Conservation (phyloP, 2,329 filamentous ascomycete genomes). For the Pleomassaria siparia region DNA sequence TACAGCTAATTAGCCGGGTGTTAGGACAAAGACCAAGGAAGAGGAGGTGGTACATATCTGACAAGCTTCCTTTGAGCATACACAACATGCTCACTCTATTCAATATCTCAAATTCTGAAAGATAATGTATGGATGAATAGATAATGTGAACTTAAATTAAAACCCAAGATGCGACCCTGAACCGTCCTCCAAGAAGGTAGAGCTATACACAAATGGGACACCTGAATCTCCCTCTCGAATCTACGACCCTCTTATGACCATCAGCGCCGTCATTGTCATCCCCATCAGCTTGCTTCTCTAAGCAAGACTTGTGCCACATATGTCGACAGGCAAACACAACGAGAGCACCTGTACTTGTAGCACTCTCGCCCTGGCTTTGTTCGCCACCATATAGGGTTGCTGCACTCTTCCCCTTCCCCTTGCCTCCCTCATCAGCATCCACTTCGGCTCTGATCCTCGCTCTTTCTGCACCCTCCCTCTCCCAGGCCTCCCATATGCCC, state of each 20-base stretch:
- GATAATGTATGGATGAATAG: too few species aligned
- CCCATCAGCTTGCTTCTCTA: conserved; percentile 21
- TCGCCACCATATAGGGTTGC: conserved; percentile 50
- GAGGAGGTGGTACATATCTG: too few species aligned
- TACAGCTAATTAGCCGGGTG: too few species aligned
- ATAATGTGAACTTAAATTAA: neutral
- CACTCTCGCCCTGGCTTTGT: conserved; percentile 34
- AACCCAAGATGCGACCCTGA: neutral
- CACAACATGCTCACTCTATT: too few species aligned
- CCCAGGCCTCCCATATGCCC: conserved; percentile 80
- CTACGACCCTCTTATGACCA: neutral
- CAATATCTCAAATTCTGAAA: too few species aligned
- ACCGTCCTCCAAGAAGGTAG: neutral
- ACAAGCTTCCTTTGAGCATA: too few species aligned
- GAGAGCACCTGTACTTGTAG: conserved; percentile 32
- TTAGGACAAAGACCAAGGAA: too few species aligned
- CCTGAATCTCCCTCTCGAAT: conserved; percentile 16
- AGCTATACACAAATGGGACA: conserved; percentile 33
- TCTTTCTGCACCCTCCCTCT: conserved; percentile 55
- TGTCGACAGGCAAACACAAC: conserved; percentile 46
- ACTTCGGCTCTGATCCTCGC: conserved; percentile 43
- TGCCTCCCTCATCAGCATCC: conserved; percentile 39
- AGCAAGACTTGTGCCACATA: conserved; percentile 42
- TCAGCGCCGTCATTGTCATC: conserved; percentile 3
- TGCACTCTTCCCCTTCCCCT: conserved; percentile 50